Base-by-base conservation (phyloP, 1,284 basidiomycete genomes). In the Cryptococcus hybrid region DNA sequence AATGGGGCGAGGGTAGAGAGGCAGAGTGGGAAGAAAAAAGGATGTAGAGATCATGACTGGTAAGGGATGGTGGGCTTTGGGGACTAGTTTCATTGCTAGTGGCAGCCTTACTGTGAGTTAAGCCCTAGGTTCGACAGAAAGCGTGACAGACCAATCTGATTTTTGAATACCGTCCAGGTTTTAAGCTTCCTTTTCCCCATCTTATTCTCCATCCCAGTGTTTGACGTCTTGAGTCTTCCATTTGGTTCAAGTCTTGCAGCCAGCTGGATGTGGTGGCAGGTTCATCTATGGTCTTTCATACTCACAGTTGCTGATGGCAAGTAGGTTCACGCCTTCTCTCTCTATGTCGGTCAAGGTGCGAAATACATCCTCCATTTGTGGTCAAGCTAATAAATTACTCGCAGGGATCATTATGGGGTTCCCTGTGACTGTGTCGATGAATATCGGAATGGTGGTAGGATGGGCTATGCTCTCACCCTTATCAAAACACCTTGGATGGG, bases 401-500 rank as follows among this genome's bases (percentile, higher is more conserved):
- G 34, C 34, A 88, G 90, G 93, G 4, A 93, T 98, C 63, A 98
- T 98, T 72, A 98, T 98, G 95, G 94, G 94, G 3, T 88, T 95
- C 64, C 90, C 92, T 0, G 96, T 92, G 0, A 94, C 92, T 0
- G 71, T 95, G 35, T 90, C 89, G 70, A 97, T 98, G 94, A 93
- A 89, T 65, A 74, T 92, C 54, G 93, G 94, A 40, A 96, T 96
- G 88, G 65, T 98, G n/a, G 86, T 91, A 1, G 94, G 94, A 11
- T 98, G 95, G 94, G 92, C 85, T 3, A 79, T 98, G 30, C 81
- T 98, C 18, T 92, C 91, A 0, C 94, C 94, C 0, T 70, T 97
- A 9, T 84, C 92, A 1, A 92, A 92, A 68, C 69, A 84, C 48
- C 75, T 80, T 0, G 91, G 90, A 5, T 96, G 93, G 93, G 92